Conservation (phyloP, 257 asterid genomes). For the Thymus quinquecostatus region DNA sequence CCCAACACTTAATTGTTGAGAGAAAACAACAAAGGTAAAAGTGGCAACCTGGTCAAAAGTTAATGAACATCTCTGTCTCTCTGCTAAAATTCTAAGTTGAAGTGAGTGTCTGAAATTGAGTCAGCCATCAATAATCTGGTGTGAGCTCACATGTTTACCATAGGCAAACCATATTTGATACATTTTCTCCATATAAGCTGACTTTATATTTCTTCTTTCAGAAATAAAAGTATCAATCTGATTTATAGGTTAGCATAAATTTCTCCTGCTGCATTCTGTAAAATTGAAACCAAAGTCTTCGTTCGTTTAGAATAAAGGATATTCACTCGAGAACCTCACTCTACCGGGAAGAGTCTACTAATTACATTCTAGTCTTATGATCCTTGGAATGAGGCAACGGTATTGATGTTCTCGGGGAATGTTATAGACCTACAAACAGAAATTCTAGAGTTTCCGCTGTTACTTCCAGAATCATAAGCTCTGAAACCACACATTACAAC, state of each 20-base stretch:
- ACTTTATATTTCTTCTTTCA: too few relatives aligned
- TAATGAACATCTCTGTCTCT: not conserved
- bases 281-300: not conserved
- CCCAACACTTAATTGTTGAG: not conserved
- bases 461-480: not conserved
- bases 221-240: too few relatives aligned
- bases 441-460: not conserved
- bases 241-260: too few relatives aligned
- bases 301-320: not conserved
- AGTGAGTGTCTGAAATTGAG: not conserved
- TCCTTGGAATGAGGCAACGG: not conserved
- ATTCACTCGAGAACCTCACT: conserved; percentile 14
- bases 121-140: not conserved
- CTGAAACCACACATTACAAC: too few relatives aligned
- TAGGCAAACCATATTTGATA: not conserved
- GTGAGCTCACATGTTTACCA: not conserved
- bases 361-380: not conserved
- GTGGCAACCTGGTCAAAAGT: not conserved
- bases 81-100: not conserved
- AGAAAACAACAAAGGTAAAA: conserved; percentile 20
- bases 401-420: not conserved
- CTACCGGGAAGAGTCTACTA: not conserved
- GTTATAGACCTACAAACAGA: not conserved
- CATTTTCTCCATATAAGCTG: too few relatives aligned
- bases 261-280: not conserved